These are phyloP conservation scores for Suillus subaureus DNA, from an alignment of 768 basidiomycete species.

Conservation along the genomic window DNA sequence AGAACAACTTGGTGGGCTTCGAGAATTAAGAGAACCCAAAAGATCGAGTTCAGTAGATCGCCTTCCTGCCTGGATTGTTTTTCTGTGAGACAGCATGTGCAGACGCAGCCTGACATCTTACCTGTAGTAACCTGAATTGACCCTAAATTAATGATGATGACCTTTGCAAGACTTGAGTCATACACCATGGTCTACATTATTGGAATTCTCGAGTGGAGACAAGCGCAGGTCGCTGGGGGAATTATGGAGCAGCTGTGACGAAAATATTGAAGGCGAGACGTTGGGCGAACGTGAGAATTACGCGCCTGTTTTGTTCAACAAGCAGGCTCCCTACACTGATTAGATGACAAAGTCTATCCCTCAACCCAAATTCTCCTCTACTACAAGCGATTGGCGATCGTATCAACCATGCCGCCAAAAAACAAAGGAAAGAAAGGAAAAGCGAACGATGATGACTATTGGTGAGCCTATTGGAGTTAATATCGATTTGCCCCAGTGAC, in stretches of 20 bases:
- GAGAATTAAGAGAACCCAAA: constrained; percentile 31
- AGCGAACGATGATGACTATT: constrained; percentile 78
- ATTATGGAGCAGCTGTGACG: neutral
- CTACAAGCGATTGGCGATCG: constrained; percentile 6
- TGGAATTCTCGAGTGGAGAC: neutral
- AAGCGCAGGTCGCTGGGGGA: neutral
- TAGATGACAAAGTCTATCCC: neutral
- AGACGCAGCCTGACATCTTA: constrained; percentile 18
- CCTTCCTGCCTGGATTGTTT: constrained; percentile 38
- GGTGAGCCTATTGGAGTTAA: constrained; percentile 47
- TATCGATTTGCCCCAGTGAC: constrained; percentile 14
- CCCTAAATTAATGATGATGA: constrained; percentile 32
- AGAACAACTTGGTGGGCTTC: constrained; percentile 22
- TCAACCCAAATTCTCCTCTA: neutral
- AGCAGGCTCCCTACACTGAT: neutral
- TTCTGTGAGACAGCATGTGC: constrained; percentile 31
- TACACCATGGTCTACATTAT: constrained; percentile 12
- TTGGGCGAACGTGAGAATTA: neutral
- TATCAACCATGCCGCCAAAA: constrained; percentile 49
- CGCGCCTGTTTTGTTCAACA: neutral
- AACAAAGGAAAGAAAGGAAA: constrained; percentile 89
- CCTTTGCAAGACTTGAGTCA: constrained; percentile 37
- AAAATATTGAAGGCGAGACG: no score
- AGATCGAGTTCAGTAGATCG: constrained; percentile 31
- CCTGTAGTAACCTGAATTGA: constrained; percentile 9